phyloP scores from a whole-genome alignment of 1,139 yeast species.

The Casaregolazyma suthepensis region DNA sequence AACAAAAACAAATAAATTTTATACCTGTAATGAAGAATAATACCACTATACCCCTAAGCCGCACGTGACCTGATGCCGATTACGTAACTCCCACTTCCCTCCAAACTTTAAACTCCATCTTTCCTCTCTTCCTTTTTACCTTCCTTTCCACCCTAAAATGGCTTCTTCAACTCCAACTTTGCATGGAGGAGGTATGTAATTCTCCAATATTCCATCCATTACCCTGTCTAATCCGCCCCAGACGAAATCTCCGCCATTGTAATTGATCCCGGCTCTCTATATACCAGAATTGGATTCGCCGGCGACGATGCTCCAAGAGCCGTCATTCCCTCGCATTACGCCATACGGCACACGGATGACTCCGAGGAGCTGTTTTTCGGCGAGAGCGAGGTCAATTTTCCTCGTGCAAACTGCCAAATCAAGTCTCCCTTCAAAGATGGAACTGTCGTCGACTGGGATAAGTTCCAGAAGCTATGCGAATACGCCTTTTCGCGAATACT shows the following conservation, averaged over 20 bases:
- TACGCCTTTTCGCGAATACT: constrained; percentile 37
- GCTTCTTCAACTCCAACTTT: constrained; percentile 34
- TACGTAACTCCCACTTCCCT: not conserved
- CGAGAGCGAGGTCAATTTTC: constrained; percentile 29
- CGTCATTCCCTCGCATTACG: constrained; percentile 55
- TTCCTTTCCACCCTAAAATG: not conserved
- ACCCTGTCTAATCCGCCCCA: not conserved
- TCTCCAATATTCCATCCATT: not conserved
- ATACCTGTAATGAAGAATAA: not conserved
- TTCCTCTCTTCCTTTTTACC: not conserved
- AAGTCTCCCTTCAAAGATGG: constrained; percentile 35
- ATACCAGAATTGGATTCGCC: constrained; percentile 84
- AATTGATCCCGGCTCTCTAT: constrained; percentile 81
- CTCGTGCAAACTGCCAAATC: constrained; percentile 32
- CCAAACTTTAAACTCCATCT: not conserved
- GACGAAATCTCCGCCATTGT: constrained; percentile 91
- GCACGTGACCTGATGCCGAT: not conserved
- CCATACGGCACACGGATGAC: constrained; percentile 16
- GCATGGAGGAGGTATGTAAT: constrained; percentile 49
- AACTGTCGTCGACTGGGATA: constrained; percentile 40
- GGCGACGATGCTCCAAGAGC: constrained; percentile 89
- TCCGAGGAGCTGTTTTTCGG: constrained; percentile 27
- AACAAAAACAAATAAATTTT: too few relatives aligned
- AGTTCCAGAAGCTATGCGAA: constrained; percentile 35
- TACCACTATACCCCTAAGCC: too few relatives aligned